Evolutionary conservation across 106 monocot genomes (phyloP).

Genomic region (Dendrobium chrysotoxum): DNA sequence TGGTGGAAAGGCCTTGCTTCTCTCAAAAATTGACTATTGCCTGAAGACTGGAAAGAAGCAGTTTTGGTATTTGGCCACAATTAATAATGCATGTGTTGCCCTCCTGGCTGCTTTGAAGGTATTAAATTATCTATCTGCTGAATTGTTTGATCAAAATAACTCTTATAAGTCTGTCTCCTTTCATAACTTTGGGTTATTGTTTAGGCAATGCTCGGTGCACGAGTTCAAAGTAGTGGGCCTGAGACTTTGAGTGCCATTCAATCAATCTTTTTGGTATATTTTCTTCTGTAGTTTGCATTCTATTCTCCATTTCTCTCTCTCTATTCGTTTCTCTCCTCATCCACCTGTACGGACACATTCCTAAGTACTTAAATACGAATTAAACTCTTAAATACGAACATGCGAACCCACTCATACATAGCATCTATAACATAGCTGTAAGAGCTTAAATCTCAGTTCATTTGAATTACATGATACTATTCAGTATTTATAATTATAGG

Average conservation of each 20-base stretch:
- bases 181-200: neutral
- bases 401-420: too few relatives aligned
- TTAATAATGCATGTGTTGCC: constrained; percentile 90
- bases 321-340: neutral
- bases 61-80: constrained; percentile 44
- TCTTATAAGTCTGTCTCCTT: neutral
- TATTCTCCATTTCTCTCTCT: constrained; percentile 1
- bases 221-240: constrained; percentile 38
- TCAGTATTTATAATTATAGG: too few relatives aligned
- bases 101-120: constrained; percentile 87
- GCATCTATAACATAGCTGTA: too few relatives aligned
- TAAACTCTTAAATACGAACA: too few relatives aligned
- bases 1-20: constrained; percentile 55
- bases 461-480: too few relatives aligned
- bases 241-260: constrained; percentile 68
- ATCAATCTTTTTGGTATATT: constrained; percentile 67
- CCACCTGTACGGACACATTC: neutral
- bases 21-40: constrained; percentile 70
- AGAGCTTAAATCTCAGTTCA: too few relatives aligned
- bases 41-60: constrained; percentile 71
- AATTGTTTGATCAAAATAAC: neutral
- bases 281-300: constrained; percentile 1
- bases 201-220: constrained; percentile 51
- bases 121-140: neutral
- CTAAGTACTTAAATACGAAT: neutral